phyloP scores from a whole-genome alignment of 306 rosid species.

The Ziziphus jujuba region DNA sequence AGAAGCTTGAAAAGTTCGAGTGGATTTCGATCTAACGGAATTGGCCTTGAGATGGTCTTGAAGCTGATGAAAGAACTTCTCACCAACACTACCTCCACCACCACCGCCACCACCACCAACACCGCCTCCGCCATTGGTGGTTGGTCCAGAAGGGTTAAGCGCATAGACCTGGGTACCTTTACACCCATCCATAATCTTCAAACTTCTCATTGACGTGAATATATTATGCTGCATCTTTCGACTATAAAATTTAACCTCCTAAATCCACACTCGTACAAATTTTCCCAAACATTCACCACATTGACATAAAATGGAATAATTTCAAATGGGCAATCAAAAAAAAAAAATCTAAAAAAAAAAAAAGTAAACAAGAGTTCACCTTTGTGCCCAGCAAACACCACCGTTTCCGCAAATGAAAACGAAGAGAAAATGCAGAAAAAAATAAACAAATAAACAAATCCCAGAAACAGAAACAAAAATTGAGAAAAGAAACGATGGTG shows the following conservation, averaged over 20 bases:
- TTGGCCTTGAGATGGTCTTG: constrained; percentile 54
- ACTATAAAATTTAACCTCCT: neutral
- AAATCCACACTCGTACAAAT: neutral
- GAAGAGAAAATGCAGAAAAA: neutral
- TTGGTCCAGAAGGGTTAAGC: constrained; percentile 37
- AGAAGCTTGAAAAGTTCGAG: constrained; percentile 30
- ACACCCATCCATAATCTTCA: constrained; percentile 86
- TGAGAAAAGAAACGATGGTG: constrained; percentile 23
- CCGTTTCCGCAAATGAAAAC: constrained; percentile 8
- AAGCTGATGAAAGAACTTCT: constrained; percentile 53
- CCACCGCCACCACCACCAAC: constrained; percentile 37
- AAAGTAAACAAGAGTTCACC: neutral
- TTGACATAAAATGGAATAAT: neutral
- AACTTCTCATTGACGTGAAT: constrained; percentile 69
- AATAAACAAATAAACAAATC: neutral
- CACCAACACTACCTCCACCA: constrained; percentile 40
- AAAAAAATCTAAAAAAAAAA: neutral
- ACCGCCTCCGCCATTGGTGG: constrained; percentile 7
- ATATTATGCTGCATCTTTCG: constrained; percentile 76
- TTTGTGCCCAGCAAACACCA: constrained; percentile 33
- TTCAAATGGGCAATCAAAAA: neutral
- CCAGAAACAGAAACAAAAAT: neutral
- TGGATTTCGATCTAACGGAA: constrained; percentile 45
- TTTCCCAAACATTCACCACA: neutral
- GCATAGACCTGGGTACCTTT: constrained; percentile 69